These are phyloP conservation scores for Cynanchum wilfordii DNA, from an alignment of 257 asterid species.

Conservation along the genomic window DNA sequence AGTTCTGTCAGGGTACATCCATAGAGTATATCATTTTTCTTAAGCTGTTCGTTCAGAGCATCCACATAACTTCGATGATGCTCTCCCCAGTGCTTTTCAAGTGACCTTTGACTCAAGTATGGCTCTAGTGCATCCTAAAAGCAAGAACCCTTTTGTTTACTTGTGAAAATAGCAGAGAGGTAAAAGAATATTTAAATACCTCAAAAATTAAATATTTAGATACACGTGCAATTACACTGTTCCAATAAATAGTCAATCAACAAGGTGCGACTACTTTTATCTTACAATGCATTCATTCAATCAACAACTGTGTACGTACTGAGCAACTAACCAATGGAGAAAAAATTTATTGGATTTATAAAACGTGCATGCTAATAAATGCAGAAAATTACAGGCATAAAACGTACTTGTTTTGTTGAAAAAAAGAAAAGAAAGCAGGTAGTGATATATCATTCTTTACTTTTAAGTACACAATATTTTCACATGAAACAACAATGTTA, in stretches of 20 bases:
- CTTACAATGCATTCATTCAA: neutral
- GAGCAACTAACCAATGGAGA: neutral
- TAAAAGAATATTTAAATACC: neutral
- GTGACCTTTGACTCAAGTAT: conserved; percentile 66
- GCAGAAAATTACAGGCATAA: neutral
- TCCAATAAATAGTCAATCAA: neutral
- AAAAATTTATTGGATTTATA: neutral
- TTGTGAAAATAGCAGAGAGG: neutral
- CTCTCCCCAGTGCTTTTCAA: conserved; percentile 89
- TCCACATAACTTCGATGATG: conserved; percentile 81
- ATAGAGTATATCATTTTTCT: conserved; percentile 55
- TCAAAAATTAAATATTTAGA: neutral
- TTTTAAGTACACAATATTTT: neutral
- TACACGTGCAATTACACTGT: neutral
- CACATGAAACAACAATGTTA: neutral
- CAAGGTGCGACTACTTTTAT: neutral
- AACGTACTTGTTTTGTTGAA: neutral
- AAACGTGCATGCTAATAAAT: neutral
- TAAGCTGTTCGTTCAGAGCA: conserved; percentile 79
- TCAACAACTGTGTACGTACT: neutral
- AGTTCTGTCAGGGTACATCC: conserved; percentile 82
- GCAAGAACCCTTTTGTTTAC: neutral
- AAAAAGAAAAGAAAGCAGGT: neutral
- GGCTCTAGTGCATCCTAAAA: conserved; percentile 87
- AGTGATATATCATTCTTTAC: neutral